These are phyloP conservation scores for Seminavis robusta DNA, from an alignment of 108 stramenopile species.

Conservation along the genomic window DNA sequence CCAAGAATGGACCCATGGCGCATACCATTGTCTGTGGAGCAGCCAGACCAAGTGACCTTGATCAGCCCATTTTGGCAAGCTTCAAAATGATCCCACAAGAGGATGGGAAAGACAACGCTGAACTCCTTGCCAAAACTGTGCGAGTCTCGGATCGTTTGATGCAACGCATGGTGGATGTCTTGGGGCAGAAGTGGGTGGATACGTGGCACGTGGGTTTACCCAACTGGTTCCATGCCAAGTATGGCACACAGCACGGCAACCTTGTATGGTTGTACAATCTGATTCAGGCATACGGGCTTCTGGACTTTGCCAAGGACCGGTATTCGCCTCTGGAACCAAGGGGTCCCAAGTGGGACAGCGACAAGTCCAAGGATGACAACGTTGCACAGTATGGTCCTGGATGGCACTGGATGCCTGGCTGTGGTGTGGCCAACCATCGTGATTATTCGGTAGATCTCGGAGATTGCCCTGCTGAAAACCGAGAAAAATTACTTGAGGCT, in stretches of 20 bases:
- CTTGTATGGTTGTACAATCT: slow-evolving; percentile 78
- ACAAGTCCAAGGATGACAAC: slow-evolving; percentile 50
- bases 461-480: slow-evolving; percentile 59
- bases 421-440: no score
- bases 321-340: slow-evolving; percentile 53
- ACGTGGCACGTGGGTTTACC: slow-evolving; percentile 76
- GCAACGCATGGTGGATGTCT: slow-evolving; percentile 44
- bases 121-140: slow-evolving; percentile 8
- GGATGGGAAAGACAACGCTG: slow-evolving; percentile 25
- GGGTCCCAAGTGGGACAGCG: slow-evolving; percentile 48
- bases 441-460: slow-evolving; percentile 61
- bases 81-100: slow-evolving; percentile 20
- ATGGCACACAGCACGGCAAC: slow-evolving; percentile 59
- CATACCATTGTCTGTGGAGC: slow-evolving; percentile 75
- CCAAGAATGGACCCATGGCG: slow-evolving; percentile 18
- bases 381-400: slow-evolving; percentile 68
- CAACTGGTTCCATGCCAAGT: slow-evolving; percentile 45
- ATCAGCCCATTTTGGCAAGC: slow-evolving; percentile 59
- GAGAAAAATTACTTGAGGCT: slow-evolving; percentile 47
- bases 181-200: slow-evolving; percentile 68
- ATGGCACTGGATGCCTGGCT: slow-evolving; percentile 31
- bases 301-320: slow-evolving; percentile 74
- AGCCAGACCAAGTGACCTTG: slow-evolving; percentile 70
- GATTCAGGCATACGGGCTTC: slow-evolving; percentile 67
- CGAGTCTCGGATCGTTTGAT: slow-evolving; percentile 35